Conservation (phyloP, 495 filamentous ascomycete species). For the Penicillium bovifimosum region DNA sequence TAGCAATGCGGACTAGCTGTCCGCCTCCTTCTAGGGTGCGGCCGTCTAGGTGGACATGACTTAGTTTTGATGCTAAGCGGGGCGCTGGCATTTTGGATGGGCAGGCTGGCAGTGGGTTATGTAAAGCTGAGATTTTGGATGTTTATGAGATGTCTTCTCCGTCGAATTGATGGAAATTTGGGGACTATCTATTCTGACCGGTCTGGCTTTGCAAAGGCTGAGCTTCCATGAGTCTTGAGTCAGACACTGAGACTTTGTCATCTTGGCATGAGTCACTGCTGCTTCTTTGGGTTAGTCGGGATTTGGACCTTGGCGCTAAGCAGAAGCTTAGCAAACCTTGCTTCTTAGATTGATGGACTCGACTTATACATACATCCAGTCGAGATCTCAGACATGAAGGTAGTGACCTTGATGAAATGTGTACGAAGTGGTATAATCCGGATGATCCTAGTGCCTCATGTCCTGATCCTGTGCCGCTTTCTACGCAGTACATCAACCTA, state of each 20-base stretch:
- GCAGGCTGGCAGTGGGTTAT: not conserved
- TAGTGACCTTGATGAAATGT: too few species aligned
- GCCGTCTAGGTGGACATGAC: conserved; percentile 53
- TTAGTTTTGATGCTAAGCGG: not conserved
- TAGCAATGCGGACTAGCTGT: conserved; percentile 69
- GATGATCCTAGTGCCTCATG: too few species aligned
- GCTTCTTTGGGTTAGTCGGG: not conserved
- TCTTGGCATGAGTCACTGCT: not conserved
- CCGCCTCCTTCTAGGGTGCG: conserved; percentile 78
- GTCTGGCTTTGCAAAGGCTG: not conserved
- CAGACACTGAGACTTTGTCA: not conserved
- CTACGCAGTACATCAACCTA: too few species aligned
- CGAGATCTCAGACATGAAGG: not conserved
- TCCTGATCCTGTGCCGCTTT: too few species aligned
- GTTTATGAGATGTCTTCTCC: not conserved
- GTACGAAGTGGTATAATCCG: too few species aligned
- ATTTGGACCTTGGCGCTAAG: not conserved
- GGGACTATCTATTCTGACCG: not conserved
- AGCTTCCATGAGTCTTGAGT: not conserved
- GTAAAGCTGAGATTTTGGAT: not conserved
- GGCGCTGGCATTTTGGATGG: not conserved
- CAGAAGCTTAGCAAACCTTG: not conserved
- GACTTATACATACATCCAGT: not conserved
- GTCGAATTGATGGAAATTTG: not conserved
- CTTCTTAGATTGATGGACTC: too few species aligned